Conservation (phyloP, 2,329 filamentous ascomycete genomes). For the Fusarium sp. region DNA sequence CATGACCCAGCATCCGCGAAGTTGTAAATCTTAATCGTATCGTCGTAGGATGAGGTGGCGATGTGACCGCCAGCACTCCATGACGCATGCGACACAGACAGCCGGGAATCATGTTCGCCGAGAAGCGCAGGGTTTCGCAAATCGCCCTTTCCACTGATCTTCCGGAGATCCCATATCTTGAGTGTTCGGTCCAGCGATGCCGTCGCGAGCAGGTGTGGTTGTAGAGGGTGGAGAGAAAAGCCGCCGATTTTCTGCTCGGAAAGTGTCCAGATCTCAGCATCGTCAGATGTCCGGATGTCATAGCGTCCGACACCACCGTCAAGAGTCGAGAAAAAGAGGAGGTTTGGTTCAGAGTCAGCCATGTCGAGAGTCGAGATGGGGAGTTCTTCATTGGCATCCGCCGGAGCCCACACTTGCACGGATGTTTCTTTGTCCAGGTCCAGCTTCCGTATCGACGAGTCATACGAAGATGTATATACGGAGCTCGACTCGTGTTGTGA, state of each 20-base stretch:
- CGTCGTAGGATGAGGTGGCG: slow-evolving; percentile 94
- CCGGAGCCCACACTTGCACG: slow-evolving; percentile 84
- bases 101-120: slow-evolving; percentile 84
- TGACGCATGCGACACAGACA: slow-evolving; percentile 93
- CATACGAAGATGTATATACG: slow-evolving; percentile 90
- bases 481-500: slow-evolving; percentile 80
- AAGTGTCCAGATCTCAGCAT: slow-evolving; percentile 79
- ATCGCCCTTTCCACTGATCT: slow-evolving; percentile 77
- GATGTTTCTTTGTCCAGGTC: slow-evolving; percentile 87
- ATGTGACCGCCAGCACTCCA: slow-evolving; percentile 90
- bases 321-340: slow-evolving; percentile 90
- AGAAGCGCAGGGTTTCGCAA: slow-evolving; percentile 77
- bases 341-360: slow-evolving; percentile 77
- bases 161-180: slow-evolving; percentile 93
- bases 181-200: slow-evolving; percentile 91
- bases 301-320: slow-evolving; percentile 85
- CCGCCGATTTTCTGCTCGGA: slow-evolving; percentile 97
- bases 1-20: slow-evolving; percentile 75
- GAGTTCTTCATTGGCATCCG: slow-evolving; percentile 78
- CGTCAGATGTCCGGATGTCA: slow-evolving; percentile 77
- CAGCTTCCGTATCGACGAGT: slow-evolving; percentile 90
- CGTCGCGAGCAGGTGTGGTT: slow-evolving; percentile 88
- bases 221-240: slow-evolving; percentile 85
- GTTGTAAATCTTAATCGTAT: slow-evolving; percentile 93
- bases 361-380: slow-evolving; percentile 91